Evolutionary conservation across 306 rosid species (phyloP), one percentile per base, ranked within the genome.

Genomic region (Vigna radiata): DNA sequence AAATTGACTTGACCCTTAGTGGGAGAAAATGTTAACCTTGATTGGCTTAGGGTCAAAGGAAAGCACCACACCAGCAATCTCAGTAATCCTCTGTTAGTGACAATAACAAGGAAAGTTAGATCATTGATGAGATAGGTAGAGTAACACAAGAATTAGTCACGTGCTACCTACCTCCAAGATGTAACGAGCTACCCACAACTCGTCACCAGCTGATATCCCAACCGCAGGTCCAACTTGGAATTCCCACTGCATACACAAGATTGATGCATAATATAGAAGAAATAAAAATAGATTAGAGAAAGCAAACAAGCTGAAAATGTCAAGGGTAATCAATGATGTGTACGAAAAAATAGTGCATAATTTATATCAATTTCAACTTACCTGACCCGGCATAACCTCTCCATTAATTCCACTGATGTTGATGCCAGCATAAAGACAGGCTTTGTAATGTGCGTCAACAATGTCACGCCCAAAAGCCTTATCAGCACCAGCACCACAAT

Each of bases 321-420:
- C 1, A 21, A 53, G 60, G 29, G 29, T 8, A 6, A 49, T 16
- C 54, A 41, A 27, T 3, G 12, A 6, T 27, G 2, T 37, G n/a
- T 4, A 55, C 1, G 9, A 70, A 56, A 56, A 39, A 37, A 23
- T 21, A 46, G 18, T 54, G 55, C 36, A 66, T 72, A 23, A 31
- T n/a, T 63, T 63, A 5, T 10, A 8, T 4, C 2, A 12, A 25
- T 19, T 15, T 8, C 12, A 14, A 54, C 25, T 76, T 54, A 92
- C 99, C 79, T 95, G 99, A 39, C 97, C 99, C 0, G 99, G 99
- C 99, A 95, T 92, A 56, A 95, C 99, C 86, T 95, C 99, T 61
- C 96, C 97, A 1, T 95, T 92, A 74, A 92, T 88, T 21, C 97
- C 99, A 70, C 99, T 86, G 62, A 95, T 86, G 86, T 90, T 91